Percentiles rank a stretch among this genome's conserved stretches.
phyloP scores from a whole-genome alignment of 768 basidiomycete species.

The Collybia nuda region DNA sequence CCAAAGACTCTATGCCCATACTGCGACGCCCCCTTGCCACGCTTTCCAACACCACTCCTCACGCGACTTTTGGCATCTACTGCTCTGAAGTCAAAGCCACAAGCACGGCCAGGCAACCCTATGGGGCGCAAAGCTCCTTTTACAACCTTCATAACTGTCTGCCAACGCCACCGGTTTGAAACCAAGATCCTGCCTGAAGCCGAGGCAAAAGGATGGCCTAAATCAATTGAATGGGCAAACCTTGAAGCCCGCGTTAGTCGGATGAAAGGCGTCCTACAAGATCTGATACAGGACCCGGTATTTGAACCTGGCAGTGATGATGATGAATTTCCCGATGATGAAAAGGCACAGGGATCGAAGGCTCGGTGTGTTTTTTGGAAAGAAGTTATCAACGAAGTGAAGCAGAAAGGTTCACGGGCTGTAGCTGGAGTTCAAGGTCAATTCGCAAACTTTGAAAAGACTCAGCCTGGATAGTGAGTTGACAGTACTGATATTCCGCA shows the following conservation, averaged over 20 bases:
- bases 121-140: constrained; percentile 59
- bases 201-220: constrained; percentile 73
- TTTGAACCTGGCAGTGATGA: constrained; percentile 15
- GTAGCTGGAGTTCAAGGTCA: constrained; percentile 72
- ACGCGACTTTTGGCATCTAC: constrained; percentile 51
- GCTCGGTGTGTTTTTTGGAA: constrained; percentile 62
- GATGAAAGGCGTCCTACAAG: constrained; percentile 47
- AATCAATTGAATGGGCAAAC: constrained; percentile 60
- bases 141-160: constrained; percentile 61
- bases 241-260: constrained; percentile 53
- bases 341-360: constrained; percentile 27
- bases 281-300: constrained; percentile 49
- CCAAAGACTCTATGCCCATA: constrained; percentile 77
- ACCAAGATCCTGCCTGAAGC: constrained; percentile 72
- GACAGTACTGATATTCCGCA: not conserved
- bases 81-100: constrained; percentile 51
- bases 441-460: constrained; percentile 76
- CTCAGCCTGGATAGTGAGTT: constrained; percentile 87
- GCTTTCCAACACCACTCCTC: constrained; percentile 58
- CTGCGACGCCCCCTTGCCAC: constrained; percentile 72
- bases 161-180: constrained; percentile 81
- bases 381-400: constrained; percentile 62
- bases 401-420: constrained; percentile 62
- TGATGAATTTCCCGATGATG: not conserved
- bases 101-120: constrained; percentile 69